Evolutionary conservation across 768 basidiomycete species (phyloP).

Genomic region (Lactifluus volemus): DNA sequence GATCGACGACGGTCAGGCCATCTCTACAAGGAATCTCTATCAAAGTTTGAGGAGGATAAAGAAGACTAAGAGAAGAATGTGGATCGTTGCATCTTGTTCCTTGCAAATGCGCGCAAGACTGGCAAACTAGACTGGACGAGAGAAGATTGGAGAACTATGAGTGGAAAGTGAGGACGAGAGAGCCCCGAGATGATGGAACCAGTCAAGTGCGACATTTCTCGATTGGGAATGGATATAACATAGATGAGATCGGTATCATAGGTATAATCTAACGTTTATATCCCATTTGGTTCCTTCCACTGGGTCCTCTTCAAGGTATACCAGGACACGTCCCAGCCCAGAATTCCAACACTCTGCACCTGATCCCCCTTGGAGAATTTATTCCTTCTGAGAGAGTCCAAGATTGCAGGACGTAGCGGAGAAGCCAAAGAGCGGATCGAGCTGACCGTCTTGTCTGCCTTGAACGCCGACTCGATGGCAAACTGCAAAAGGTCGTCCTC

Average conservation of each 20-base stretch:
- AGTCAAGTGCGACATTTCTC: constrained; percentile 24
- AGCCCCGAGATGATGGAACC: constrained; percentile 25
- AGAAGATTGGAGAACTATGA: constrained; percentile 54
- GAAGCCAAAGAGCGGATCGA: constrained; percentile 40
- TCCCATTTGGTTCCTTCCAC: constrained; percentile 30
- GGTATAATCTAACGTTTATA: neutral
- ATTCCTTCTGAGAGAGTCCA: constrained; percentile 34
- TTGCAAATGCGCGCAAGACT: constrained; percentile 35
- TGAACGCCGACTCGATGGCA: constrained; percentile 52
- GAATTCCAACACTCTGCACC: constrained; percentile 41
- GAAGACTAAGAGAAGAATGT: constrained; percentile 43
- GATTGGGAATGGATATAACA: neutral
- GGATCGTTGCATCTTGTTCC: constrained; percentile 20
- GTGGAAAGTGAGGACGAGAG: constrained; percentile 30
- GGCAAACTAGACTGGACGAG: constrained; percentile 48
- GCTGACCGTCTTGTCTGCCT: constrained; percentile 32
- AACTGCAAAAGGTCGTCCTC: constrained; percentile 60
- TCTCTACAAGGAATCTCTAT: constrained; percentile 24
- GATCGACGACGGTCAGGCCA: constrained; percentile 39
- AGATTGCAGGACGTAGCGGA: constrained; percentile 43
- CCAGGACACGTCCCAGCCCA: constrained; percentile 45
- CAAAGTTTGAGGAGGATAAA: constrained; percentile 44
- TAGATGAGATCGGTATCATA: no score
- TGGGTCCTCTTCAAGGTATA: constrained; percentile 35
- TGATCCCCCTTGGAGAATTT: constrained; percentile 43